Evolutionary conservation across 169 alveolate genomes (phyloP).

Genomic region (Perkinsus olseni): DNA sequence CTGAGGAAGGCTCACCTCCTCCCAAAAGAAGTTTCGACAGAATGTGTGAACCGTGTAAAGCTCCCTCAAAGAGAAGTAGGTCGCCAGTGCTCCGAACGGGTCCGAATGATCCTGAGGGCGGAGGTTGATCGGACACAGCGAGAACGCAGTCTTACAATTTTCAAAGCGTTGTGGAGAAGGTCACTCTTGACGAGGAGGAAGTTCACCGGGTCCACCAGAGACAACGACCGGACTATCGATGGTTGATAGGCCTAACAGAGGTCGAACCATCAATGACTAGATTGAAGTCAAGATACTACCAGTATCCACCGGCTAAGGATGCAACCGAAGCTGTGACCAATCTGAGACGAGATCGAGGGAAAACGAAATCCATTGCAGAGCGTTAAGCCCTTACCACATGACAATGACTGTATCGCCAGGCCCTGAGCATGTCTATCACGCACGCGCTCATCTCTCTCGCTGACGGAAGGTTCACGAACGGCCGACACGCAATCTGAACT

Average conservation of each 20-base stretch:
- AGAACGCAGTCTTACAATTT: background rate
- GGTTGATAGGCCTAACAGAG: background rate
- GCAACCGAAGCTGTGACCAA: background rate
- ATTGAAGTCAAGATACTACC: background rate
- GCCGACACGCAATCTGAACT: background rate
- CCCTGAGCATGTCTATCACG: background rate
- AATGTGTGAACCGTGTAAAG: background rate
- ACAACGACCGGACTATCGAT: background rate
- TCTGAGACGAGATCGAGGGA: background rate
- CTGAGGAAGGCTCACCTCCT: background rate
- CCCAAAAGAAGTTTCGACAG: background rate
- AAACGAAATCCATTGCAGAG: background rate
- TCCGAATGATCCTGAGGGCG: background rate
- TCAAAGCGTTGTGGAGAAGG: background rate
- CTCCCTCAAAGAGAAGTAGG: background rate
- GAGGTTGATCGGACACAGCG: no score
- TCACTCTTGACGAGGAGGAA: background rate
- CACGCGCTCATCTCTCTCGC: background rate
- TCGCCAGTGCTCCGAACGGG: background rate
- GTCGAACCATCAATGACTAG: background rate
- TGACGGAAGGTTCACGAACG: background rate
- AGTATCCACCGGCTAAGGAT: background rate
- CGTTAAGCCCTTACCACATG: background rate
- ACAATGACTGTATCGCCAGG: background rate
- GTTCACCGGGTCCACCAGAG: background rate